A percentile compares a stretch with the other conserved stretches of the same genome.
Evolutionary conservation across 129 eudicot species (phyloP).

Genomic region (Sambucus nigra): DNA sequence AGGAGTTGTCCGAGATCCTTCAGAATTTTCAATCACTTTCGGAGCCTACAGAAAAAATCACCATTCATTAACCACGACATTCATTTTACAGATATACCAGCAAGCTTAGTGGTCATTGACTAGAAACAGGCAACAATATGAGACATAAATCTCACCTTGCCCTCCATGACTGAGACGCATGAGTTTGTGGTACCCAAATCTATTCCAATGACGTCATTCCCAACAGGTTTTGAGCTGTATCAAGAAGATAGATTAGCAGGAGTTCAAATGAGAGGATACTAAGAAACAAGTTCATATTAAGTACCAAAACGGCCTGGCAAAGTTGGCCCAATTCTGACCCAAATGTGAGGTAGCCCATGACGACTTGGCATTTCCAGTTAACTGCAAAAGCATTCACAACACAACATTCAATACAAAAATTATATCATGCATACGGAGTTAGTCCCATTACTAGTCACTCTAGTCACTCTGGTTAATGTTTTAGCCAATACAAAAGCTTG

Average conservation of each 20-base stretch:
- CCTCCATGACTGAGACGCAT: slow-evolving; percentile 98
- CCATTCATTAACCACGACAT: background rate
- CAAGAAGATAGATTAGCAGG: background rate
- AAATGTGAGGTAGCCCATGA: slow-evolving; percentile 25
- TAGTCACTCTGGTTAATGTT: background rate
- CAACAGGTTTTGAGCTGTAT: slow-evolving; percentile 65
- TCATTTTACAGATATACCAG: too few species aligned
- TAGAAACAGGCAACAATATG: background rate
- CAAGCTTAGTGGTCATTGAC: too few species aligned
- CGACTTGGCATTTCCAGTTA: slow-evolving; percentile 45
- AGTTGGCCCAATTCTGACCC: slow-evolving; percentile 36
- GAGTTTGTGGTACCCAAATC: slow-evolving; percentile 99
- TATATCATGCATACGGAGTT: background rate
- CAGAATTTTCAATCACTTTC: slow-evolving; percentile 85
- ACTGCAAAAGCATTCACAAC: slow-evolving; percentile 29
- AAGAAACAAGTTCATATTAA: background rate
- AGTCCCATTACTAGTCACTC: background rate
- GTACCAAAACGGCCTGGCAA: slow-evolving; percentile 79
- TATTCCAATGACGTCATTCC: slow-evolving; percentile 89
- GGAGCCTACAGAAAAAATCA: slow-evolving; percentile 34
- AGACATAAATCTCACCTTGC: slow-evolving; percentile 44
- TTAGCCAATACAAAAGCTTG: background rate
- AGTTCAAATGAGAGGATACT: background rate
- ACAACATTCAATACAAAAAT: background rate
- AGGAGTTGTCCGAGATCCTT: slow-evolving; percentile 93